These are phyloP conservation scores for Plasmodium yoelii DNA, from an alignment of 169 alveolate species.

Conservation along the genomic window DNA sequence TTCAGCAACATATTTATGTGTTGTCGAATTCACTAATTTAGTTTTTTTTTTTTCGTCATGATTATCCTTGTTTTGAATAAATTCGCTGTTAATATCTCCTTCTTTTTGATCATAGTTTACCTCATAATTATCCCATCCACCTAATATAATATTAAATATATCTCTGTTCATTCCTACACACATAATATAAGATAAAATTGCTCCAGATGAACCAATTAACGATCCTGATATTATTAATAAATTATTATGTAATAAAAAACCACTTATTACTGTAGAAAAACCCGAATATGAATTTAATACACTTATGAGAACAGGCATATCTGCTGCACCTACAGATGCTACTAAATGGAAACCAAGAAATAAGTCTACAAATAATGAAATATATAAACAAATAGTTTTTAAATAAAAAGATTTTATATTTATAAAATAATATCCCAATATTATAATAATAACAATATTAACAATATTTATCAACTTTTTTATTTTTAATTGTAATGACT, in stretches of 20 bases:
- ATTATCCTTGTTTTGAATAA: constrained; percentile 88
- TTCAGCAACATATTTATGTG: constrained; percentile 88
- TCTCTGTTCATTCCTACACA: constrained; percentile 95
- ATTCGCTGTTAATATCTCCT: constrained; percentile 5
- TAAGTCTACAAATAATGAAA: constrained; percentile 80
- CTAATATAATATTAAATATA: constrained; percentile 89
- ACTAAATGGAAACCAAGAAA: constrained; percentile 91
- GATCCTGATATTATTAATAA: constrained; percentile 94
- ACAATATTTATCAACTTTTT: constrained; percentile 82
- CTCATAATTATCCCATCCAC: constrained; percentile 89
- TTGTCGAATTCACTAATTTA: constrained; percentile 79
- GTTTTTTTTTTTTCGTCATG: constrained; percentile 85
- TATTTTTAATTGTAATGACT: constrained; percentile 87
- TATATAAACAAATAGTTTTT: constrained; percentile 78
- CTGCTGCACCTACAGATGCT: constrained; percentile 95
- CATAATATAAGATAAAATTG: constrained; percentile 95
- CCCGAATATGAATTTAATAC: constrained; percentile 95
- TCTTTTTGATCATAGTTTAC: too few species aligned
- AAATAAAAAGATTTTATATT: constrained; percentile 21
- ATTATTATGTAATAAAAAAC: constrained; percentile 92
- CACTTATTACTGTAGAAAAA: constrained; percentile 94
- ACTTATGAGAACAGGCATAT: constrained; percentile 96
- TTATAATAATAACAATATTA: constrained; percentile 75
- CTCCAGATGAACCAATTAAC: constrained; percentile 95
- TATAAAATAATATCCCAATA: constrained; percentile 79